These are phyloP conservation scores for Cladorrhinum sp. DNA, from an alignment of 2,329 filamentous ascomycete genomes.

Conservation along the genomic window DNA sequence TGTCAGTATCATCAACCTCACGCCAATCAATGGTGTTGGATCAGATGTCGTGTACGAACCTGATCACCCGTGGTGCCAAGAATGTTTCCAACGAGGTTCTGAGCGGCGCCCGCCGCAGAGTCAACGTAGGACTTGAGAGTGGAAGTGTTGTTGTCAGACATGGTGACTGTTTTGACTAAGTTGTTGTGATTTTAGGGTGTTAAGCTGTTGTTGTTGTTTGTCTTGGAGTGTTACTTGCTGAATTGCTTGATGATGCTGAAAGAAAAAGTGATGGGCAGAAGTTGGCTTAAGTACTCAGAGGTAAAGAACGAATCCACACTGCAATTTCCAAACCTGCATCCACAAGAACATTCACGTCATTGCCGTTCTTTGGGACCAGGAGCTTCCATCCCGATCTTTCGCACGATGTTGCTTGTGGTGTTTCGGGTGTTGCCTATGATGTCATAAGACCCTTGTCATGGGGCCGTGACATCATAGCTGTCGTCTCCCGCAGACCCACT, in stretches of 20 bases:
- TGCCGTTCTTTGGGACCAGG: not conserved
- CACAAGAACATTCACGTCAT: conserved; percentile 5
- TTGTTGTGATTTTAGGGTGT: not conserved
- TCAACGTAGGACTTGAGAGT: conserved; percentile 78
- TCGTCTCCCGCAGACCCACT: not conserved
- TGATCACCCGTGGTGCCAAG: conserved; percentile 71
- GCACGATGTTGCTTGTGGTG: conserved; percentile 1
- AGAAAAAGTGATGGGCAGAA: not conserved
- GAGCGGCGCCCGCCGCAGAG: conserved; percentile 67
- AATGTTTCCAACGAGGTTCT: conserved; percentile 67
- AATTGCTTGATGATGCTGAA: not conserved
- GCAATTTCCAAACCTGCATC: not conserved
- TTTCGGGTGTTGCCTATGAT: conserved; percentile 17
- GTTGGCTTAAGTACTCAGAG: not conserved
- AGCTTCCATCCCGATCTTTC: not conserved
- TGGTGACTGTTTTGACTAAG: conserved; percentile 28
- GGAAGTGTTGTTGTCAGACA: conserved; percentile 57
- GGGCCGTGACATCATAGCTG: conserved; percentile 20
- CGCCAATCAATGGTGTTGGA: conserved; percentile 6
- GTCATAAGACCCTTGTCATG: conserved; percentile 15
- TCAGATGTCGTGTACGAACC: conserved; percentile 39
- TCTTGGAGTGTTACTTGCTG: conserved; percentile 3
- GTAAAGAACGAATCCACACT: not conserved
- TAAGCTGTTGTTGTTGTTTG: conserved; percentile 4
- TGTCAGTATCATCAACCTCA: conserved; percentile 29